Evolutionary conservation across 495 filamentous ascomycete species (phyloP), one percentile per base, ranked within the genome.

Genomic region (Halenospora varia): DNA sequence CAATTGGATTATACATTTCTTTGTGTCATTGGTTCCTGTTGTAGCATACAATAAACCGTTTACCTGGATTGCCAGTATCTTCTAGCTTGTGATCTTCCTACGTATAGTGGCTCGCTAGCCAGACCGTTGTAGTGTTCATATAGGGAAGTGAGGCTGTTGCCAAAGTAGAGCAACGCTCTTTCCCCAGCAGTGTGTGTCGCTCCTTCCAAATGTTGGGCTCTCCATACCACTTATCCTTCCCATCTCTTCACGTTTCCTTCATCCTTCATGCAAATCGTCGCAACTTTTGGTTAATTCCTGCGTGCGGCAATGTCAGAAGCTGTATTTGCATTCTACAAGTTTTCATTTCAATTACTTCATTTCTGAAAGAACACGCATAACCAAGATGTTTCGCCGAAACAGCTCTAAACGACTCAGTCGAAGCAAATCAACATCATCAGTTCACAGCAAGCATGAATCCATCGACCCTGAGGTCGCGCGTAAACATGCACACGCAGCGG

Each of bases 401-500:
- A 75, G 71, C 54, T 73, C 71, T 41, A 70, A 71, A 48, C 70
- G 72, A 35, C 75, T 87, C 48, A 76, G 75, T 63, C 79, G 79
- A 62, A 77, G 82, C 53, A 88, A 83, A 67, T 90, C 88, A 17
- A 73, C 79, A 44, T 80, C 81, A 47, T 88, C 85, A 17, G 72
- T 82, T 26, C 75, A 75, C 54, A 79, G 73, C 57, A 55, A 64
- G 68, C 13, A 47, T 69, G 15, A 76, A 82, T 29, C 76, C 29
- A 73, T 83, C 44, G 75, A 83, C 46, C 75, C 83, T 8, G 75
- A 78, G 18, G 62, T 76, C n/a, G 80, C 81, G 10, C 77, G 81
- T 48, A 71, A 75, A 26, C 80, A 88, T 66, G 88, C 88, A 25
- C 77, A 84, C 10, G 78, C 79, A 40, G 88, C 88, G 48, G 88